phyloP scores from a whole-genome alignment of 129 eudicot species.

The Heracleum sosnowskyi region DNA sequence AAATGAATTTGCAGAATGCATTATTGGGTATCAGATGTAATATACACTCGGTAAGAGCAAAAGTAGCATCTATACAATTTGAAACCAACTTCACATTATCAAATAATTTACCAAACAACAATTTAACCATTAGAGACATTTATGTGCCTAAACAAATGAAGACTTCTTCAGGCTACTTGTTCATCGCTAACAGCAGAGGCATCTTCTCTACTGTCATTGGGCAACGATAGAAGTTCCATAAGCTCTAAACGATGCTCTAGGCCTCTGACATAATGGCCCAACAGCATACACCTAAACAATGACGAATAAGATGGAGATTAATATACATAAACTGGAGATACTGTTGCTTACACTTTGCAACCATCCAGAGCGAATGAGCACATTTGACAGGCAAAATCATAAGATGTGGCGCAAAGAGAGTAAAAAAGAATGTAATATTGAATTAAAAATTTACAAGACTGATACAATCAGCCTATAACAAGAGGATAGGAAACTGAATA shows the following conservation, averaged over 20 bases:
- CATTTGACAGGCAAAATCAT: background rate
- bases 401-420: background rate
- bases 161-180: conserved; percentile 25
- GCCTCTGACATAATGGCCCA: conserved; percentile 90
- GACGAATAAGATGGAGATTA: background rate
- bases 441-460: background rate
- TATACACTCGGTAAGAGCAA: background rate
- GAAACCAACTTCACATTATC: background rate
- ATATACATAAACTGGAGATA: background rate
- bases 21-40: conserved; percentile 4
- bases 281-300: conserved; percentile 68
- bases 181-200: conserved; percentile 22
- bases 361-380: background rate
- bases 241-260: conserved; percentile 79
- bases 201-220: conserved; percentile 29
- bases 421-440: background rate
- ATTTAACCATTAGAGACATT: background rate
- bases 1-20: background rate
- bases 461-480: background rate
- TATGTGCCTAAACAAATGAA: background rate
- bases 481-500: background rate
- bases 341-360: background rate
- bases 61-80: background rate
- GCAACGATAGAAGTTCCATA: conserved; percentile 57
- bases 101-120: background rate